Percentiles rank a stretch among this genome's conserved stretches.
Evolutionary conservation across 2,329 filamentous ascomycete genomes (phyloP).

Genomic region (Apiospora marii): DNA sequence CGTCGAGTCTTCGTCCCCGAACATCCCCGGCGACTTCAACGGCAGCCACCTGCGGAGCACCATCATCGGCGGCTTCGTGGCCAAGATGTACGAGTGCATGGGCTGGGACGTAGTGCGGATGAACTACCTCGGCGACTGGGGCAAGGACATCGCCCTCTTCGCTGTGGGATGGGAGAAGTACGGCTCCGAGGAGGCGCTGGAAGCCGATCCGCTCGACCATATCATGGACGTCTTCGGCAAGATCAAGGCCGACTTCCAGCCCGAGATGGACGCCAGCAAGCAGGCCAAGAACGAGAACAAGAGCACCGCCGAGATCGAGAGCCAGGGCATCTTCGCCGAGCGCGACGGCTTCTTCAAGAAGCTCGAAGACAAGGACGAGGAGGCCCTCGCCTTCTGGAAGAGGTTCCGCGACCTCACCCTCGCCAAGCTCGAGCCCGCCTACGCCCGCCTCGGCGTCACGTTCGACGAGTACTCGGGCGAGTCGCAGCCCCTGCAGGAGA

Average conservation of each 20-base stretch:
- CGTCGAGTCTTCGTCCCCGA: constrained; percentile 78
- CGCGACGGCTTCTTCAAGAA: constrained; percentile 65
- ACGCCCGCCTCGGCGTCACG: constrained; percentile 60
- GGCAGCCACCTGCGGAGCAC: constrained; percentile 74
- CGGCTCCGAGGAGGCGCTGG: constrained; percentile 69
- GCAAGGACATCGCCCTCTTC: constrained; percentile 71
- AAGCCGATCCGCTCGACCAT: constrained; percentile 72
- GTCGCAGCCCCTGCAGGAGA: constrained; percentile 64
- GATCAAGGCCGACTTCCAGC: constrained; percentile 63
- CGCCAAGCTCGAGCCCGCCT: constrained; percentile 60
- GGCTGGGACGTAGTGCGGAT: constrained; percentile 74
- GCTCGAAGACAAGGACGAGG: constrained; percentile 64
- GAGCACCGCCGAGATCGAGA: constrained; percentile 49
- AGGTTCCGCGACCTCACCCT: constrained; percentile 63
- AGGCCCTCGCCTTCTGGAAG: constrained; percentile 61
- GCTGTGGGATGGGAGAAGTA: constrained; percentile 72
- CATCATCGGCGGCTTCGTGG: constrained; percentile 72
- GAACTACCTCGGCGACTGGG: constrained; percentile 81
- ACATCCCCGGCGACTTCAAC: constrained; percentile 77
- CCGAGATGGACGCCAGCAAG: constrained; percentile 64
- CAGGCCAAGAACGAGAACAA: constrained; percentile 49
- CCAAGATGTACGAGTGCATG: constrained; percentile 69
- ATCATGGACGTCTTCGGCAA: constrained; percentile 73
- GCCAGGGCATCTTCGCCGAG: constrained; percentile 51
- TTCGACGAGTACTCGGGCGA: constrained; percentile 72